Base-by-base conservation (phyloP, 1,284 basidiomycete genomes). In the Ceratobasidium sp. region DNA sequence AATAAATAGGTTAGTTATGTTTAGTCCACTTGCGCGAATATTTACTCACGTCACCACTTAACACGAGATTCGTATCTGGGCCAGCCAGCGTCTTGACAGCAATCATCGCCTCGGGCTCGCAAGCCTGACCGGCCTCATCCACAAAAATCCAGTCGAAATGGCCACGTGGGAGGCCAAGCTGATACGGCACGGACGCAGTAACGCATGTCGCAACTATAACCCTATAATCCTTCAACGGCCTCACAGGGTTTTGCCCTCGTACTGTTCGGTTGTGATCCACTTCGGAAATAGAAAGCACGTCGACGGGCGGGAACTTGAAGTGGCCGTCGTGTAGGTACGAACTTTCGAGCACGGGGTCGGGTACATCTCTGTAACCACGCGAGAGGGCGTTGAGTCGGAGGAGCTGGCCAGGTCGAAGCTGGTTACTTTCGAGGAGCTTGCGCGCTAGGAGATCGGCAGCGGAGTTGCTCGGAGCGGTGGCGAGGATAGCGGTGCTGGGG, bases 321-420 rank as follows among this genome's bases (percentile, higher is more conserved):
- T 41, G 61, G 16, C 58, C 58, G 13, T 75, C 71, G 13, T 32
- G 49, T 23, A 38, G 32, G 32, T 47, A 70, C 11, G 73, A 67
- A 49, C 49, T 50, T 11, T 64, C 43, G 8, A 73, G 46, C 16
- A 70, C 66, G 9, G 58, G 26, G 7, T 61, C 61, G 26, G 47
- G 52, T 52, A 72, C 38, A 11, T 58, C 46, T 18, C 26, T 38
- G 30, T 57, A 38, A 21, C 43, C 41, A 9, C 90, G 84, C 1
- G 87, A 89, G 0, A 88, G 87, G 0, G 90, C 89, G 73, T 90
- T 89, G 76, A 89, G 87, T 0, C 90, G 82, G 80, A 91, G 89
- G 0, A 91, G 79, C 38, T 83, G 76, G 1, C 83, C 79, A 0
- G 77, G 74, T 11, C 77, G 78, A 6, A 89, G 79, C 28, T 55